Percentiles rank a stretch among this genome's conserved stretches.
phyloP scores from a whole-genome alignment of 2,329 filamentous ascomycete species.

The Fusarium chaquense region DNA sequence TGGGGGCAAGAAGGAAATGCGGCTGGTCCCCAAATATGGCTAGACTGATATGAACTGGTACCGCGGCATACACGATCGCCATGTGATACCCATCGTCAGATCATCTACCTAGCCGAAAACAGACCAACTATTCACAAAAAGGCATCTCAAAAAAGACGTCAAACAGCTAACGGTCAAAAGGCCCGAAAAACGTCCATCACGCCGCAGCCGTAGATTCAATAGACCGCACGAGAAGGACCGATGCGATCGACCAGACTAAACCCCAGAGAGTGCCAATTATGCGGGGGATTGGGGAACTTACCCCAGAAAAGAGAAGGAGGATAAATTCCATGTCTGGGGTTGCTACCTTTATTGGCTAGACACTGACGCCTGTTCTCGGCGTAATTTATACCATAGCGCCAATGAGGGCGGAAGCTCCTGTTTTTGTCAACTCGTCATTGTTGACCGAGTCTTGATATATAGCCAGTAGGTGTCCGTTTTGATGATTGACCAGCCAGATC shows the following conservation, averaged over 20 bases:
- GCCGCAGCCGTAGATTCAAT: constrained; percentile 5
- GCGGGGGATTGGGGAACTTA: constrained; percentile 29
- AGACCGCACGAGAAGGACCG: constrained; percentile 24
- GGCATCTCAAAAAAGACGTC: background rate
- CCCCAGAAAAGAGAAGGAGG: constrained; percentile 23
- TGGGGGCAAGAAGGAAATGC: background rate
- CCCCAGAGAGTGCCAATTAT: constrained; percentile 20
- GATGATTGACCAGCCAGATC: background rate
- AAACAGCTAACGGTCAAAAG: background rate
- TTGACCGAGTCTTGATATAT: background rate
- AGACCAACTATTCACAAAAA: background rate
- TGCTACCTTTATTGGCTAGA: background rate
- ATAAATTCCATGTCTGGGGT: constrained; percentile 16
- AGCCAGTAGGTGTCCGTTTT: background rate
- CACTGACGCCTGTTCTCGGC: background rate
- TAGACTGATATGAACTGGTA: background rate
- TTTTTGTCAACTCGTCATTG: background rate
- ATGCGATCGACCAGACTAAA: constrained; percentile 25
- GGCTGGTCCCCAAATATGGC: background rate
- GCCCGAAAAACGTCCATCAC: constrained; percentile 10
- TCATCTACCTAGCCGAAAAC: background rate
- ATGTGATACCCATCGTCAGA: constrained; percentile 1
- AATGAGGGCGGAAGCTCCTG: background rate
- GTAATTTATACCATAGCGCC: constrained; percentile 13
- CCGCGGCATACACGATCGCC: background rate